These are phyloP conservation scores for Suhomyces choctaworum DNA, from an alignment of 1,139 yeast species.

Conservation along the genomic window DNA sequence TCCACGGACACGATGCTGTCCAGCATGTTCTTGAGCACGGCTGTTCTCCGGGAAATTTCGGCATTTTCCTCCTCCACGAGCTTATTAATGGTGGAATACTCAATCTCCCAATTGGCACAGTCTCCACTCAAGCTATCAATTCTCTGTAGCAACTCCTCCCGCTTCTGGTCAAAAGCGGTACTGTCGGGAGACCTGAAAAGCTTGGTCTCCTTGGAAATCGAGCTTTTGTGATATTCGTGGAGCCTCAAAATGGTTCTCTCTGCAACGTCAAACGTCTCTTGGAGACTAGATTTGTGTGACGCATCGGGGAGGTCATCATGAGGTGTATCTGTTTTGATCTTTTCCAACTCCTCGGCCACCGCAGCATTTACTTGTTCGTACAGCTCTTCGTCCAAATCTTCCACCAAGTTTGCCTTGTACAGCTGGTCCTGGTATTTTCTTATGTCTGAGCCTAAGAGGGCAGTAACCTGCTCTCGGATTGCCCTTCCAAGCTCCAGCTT, in stretches of 20 bases:
- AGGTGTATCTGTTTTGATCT: slow-evolving; percentile 2
- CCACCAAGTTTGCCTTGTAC: slow-evolving; percentile 25
- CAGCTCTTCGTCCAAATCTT: slow-evolving; percentile 44
- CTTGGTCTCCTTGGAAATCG: slow-evolving; percentile 11
- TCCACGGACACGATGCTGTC: background rate
- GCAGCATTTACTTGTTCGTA: slow-evolving; percentile 28
- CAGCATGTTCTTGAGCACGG: background rate
- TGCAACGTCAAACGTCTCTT: slow-evolving; percentile 17
- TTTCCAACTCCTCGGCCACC: slow-evolving; percentile 27
- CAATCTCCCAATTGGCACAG: slow-evolving; percentile 20
- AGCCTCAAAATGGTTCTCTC: slow-evolving; percentile 17
- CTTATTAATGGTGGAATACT: background rate
- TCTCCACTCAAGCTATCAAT: slow-evolving; percentile 27
- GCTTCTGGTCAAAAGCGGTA: slow-evolving; percentile 6
- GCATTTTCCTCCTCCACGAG: background rate
- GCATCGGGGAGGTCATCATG: slow-evolving; percentile 14
- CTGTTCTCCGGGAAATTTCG: background rate
- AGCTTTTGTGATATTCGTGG: slow-evolving; percentile 16
- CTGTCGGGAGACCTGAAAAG: background rate
- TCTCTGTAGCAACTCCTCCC: slow-evolving; percentile 18
- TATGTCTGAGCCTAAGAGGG: slow-evolving; percentile 51
- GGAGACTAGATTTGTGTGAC: slow-evolving; percentile 13
- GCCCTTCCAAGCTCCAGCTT: slow-evolving; percentile 17
- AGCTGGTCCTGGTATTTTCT: slow-evolving; percentile 30
- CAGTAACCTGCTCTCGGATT: slow-evolving; percentile 39